Base-by-base conservation (phyloP, 306 rosid species). In the Acmispon strigosus region DNA sequence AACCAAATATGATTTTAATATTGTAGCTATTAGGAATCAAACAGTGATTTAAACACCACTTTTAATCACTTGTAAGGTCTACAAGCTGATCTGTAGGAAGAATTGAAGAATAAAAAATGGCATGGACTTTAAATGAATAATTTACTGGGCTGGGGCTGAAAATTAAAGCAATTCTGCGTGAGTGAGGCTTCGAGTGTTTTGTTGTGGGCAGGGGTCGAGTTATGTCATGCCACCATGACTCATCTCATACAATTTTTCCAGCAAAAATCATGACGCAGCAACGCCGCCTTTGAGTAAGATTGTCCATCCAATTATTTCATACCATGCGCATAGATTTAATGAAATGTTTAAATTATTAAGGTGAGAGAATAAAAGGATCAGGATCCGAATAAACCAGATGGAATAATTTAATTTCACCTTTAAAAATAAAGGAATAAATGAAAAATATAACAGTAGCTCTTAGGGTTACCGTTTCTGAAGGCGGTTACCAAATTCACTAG, bases 401-500 rank as follows among this genome's bases (percentile, higher is more conserved):
- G n/a, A n/a, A n/a, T n/a, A n/a, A n/a, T n/a, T n/a, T n/a, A n/a
- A n/a, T n/a, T n/a, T n/a, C n/a, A n/a, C n/a, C n/a, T n/a, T n/a
- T n/a, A n/a, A n/a, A n/a, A n/a, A n/a, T n/a, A n/a, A n/a, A n/a
- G n/a, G n/a, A n/a, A n/a, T n/a, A n/a, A n/a, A n/a, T n/a, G n/a
- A n/a, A n/a, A n/a, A n/a, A n/a, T n/a, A n/a, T n/a, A n/a, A n/a
- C n/a, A n/a, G n/a, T n/a, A n/a, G n/a, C n/a, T n/a, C n/a, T n/a
- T n/a, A n/a, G n/a, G n/a, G n/a, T n/a, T n/a, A n/a, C 88, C 2
- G 90, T 88, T 19, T 88, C 93, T 10, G 92, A 88, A 69, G 88
- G 86, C 0, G 2, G 92, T 83, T 1, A 87, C 90, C 5, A 88
- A 83, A 68, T 85, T 85, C 27, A 85, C 90, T 7, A 85, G 87